Base-by-base conservation (phyloP, 2,329 filamentous ascomycete genomes). In the Fusarium sp. region DNA sequence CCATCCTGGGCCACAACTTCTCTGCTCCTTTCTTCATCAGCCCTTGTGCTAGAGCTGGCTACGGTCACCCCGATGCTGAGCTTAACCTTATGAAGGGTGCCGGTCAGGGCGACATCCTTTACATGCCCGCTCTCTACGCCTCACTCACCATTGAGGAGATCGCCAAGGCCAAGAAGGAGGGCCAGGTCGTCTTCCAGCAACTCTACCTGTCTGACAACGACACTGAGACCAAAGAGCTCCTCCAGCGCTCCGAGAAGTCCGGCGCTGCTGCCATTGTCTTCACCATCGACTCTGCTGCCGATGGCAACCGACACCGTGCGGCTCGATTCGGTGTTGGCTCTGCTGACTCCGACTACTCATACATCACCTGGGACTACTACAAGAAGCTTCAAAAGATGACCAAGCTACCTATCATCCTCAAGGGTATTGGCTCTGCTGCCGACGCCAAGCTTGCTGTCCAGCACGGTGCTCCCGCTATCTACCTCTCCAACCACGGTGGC, bases 1-100 rank as follows among this genome's bases (percentile, higher is more conserved):
- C 80, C 18, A 82, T 87, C 52, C 76, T 87, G 33, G 84, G 84
- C 31, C 77, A 84, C 76, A 83, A 85, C 75, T 84, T 85, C 74
- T 83, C 80, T 1, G 80, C 81, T 1, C 85, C 85, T n/a, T 83
- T 87, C 77, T 87, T 83, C 77, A 86, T 87, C 71, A 79, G 79
- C 58, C 84, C 85, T 6, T 82, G 80, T 11, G 82, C 84, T 25
- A 77, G 78, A 8, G 84, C 76, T 18, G 80, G 75, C 27, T 80
- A 82, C 51, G 84, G 73, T 10, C 78, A 86, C 63, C 72, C 76
- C 0, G 78, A 81, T 11, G 84, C 77, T 21, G 85, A 87, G 75
- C 67, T 80, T 10, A 84, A 84, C 69, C 74, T 88, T 23, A 80
- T 85, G 53, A 79, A 82, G 76, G 83, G 79, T 39, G 84, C 85